phyloP scores from a whole-genome alignment of 192 early-diverging fungal genomes.

The Thamnidium elegans region DNA sequence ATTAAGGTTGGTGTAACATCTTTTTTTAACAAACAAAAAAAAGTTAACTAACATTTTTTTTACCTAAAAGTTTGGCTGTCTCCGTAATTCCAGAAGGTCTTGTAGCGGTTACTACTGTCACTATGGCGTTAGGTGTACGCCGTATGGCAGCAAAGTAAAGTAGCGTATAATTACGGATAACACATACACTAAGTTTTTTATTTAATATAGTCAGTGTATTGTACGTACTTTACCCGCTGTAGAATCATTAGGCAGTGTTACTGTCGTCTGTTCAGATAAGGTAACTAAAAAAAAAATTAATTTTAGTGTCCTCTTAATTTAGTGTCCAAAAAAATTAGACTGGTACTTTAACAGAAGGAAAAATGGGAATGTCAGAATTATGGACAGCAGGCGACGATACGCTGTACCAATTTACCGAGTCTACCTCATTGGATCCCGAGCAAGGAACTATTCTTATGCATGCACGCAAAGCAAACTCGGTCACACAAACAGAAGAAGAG shows the following conservation, averaged over 20 bases:
- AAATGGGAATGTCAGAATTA: constrained; percentile 87
- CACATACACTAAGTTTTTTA: too few relatives aligned
- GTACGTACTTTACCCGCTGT: constrained; percentile 91
- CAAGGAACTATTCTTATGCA: constrained; percentile 30
- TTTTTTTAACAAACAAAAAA: too few relatives aligned
- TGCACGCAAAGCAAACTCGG: too few relatives aligned
- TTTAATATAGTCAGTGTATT: constrained; percentile 85
- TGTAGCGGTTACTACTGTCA: constrained; percentile 95
- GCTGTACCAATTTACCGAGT: constrained; percentile 62
- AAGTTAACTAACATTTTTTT: too few relatives aligned
- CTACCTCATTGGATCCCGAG: constrained; percentile 48
- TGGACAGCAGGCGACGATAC: constrained; percentile 74
- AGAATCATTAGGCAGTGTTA: constrained; percentile 93
- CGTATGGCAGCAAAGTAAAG: constrained; percentile 71
- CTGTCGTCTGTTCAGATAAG: constrained; percentile 98
- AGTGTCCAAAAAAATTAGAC: constrained; percentile 28
- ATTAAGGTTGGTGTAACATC: constrained; percentile 57
- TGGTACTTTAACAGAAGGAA: constrained; percentile 96
- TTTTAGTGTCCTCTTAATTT: constrained; percentile 28
- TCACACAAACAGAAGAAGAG: too few relatives aligned
- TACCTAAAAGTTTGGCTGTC: constrained; percentile 85
- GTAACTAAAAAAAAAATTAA: constrained; percentile 81
- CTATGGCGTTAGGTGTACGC: constrained; percentile 94
- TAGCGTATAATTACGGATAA: too few relatives aligned
- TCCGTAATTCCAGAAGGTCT: constrained; percentile 98